phyloP scores from a whole-genome alignment of 179 eudicot species.

The Spergularia azorica region DNA sequence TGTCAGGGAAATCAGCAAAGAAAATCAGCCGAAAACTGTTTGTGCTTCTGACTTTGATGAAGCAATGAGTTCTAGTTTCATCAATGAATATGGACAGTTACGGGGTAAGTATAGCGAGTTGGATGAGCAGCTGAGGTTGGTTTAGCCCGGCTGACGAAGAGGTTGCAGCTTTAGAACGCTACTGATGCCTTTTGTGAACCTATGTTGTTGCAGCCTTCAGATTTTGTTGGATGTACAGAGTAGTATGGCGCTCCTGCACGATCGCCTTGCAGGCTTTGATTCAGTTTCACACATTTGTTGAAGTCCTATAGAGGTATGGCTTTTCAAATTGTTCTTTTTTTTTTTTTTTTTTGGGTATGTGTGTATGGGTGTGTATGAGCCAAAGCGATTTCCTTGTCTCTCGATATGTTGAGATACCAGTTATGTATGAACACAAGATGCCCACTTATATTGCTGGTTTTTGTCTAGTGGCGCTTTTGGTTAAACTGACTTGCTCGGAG shows the following conservation, averaged over 20 bases:
- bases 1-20: background rate
- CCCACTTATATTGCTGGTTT: no score
- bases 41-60: conserved; percentile 15
- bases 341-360: no score
- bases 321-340: background rate
- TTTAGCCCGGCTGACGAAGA: conserved; percentile 17
- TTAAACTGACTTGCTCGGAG: no score
- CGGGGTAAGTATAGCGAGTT: conserved; percentile 25
- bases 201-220: no score
- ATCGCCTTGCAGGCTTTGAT: background rate
- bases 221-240: no score
- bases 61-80: conserved; percentile 23
- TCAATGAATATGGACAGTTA: conserved; percentile 27
- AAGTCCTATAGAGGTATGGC: background rate
- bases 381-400: background rate
- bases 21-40: background rate
- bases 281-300: background rate
- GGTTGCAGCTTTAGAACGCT: background rate
- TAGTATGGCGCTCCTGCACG: background rate
- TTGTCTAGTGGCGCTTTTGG: no score
- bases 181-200: background rate
- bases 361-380: no score
- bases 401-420: background rate
- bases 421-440: background rate
- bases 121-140: conserved; percentile 27